A percentile compares a stretch with the other conserved stretches of the same genome.
These are phyloP conservation scores for Saturnispora serradocipensis DNA, from an alignment of 805 yeast genomes.

Conservation along the genomic window DNA sequence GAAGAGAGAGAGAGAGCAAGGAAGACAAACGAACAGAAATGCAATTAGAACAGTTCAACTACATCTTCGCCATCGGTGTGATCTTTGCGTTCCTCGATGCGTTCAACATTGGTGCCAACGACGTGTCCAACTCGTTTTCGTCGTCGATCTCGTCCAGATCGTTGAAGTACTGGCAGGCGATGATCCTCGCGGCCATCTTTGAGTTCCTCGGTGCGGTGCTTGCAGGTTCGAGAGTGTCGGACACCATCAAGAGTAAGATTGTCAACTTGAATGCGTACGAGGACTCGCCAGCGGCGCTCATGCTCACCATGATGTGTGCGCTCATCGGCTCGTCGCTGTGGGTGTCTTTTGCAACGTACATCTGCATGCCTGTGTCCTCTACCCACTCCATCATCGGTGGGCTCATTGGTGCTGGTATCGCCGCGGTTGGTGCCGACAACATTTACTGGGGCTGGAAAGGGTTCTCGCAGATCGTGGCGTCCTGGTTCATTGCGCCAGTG, in stretches of 20 bases:
- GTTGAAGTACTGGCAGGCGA: slow-evolving; percentile 65
- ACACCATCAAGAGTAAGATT: slow-evolving; percentile 60
- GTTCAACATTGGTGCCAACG: slow-evolving; percentile 75
- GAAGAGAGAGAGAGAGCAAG: neutral
- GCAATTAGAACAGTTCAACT: slow-evolving; percentile 47
- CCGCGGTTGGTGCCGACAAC: slow-evolving; percentile 53
- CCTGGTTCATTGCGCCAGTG: slow-evolving; percentile 73
- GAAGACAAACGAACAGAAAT: neutral
- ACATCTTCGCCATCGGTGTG: slow-evolving; percentile 59
- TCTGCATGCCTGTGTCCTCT: slow-evolving; percentile 75
- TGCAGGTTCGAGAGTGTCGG: slow-evolving; percentile 67
- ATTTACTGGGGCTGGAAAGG: slow-evolving; percentile 73
- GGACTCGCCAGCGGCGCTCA: slow-evolving; percentile 56
- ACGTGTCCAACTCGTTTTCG: slow-evolving; percentile 74
- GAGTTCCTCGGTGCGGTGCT: slow-evolving; percentile 70
- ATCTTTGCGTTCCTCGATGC: slow-evolving; percentile 71
- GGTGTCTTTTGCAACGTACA: slow-evolving; percentile 55
- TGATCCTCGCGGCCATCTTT: slow-evolving; percentile 59
- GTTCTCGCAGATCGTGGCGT: slow-evolving; percentile 62
- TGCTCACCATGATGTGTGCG: slow-evolving; percentile 71
- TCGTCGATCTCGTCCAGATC: slow-evolving; percentile 65
- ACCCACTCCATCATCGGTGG: slow-evolving; percentile 76
- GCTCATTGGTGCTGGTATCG: slow-evolving; percentile 65
- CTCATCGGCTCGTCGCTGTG: slow-evolving; percentile 63
- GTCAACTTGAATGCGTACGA: slow-evolving; percentile 42